Conservation (phyloP, 768 basidiomycete genomes). For the Phlebiopsis gigantea region DNA sequence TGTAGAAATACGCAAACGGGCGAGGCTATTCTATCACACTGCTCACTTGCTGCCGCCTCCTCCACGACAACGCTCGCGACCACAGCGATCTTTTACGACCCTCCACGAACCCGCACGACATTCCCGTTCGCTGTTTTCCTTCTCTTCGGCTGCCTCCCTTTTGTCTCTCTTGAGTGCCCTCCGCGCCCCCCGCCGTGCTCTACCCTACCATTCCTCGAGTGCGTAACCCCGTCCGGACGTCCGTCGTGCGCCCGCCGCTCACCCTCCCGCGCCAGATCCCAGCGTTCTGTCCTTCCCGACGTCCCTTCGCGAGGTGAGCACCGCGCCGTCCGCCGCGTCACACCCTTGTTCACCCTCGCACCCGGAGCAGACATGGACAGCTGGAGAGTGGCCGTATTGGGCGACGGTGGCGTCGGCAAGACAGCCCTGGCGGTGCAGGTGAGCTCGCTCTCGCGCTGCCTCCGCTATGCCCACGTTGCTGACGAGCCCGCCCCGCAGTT, state of each 20-base stretch:
- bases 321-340: slow-evolving; percentile 5
- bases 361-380: slow-evolving; percentile 66
- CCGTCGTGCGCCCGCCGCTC: slow-evolving; percentile 19
- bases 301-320: slow-evolving; percentile 18
- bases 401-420: slow-evolving; percentile 97
- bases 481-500: slow-evolving; percentile 49
- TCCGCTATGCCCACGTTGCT: slow-evolving; percentile 1
- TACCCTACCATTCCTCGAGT: slow-evolving; percentile 19
- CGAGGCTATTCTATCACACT: slow-evolving; percentile 15
- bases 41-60: slow-evolving; percentile 3
- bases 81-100: slow-evolving; percentile 25
- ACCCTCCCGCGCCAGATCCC: neutral
- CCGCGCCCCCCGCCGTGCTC: slow-evolving; percentile 25
- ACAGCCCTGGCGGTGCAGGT: slow-evolving; percentile 95
- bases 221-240: slow-evolving; percentile 15
- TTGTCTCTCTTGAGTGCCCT: slow-evolving; percentile 23
- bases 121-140: slow-evolving; percentile 31
- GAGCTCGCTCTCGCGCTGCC: slow-evolving; percentile 25
- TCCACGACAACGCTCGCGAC: slow-evolving; percentile 8
- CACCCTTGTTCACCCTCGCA: slow-evolving; percentile 1
- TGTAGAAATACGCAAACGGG: slow-evolving; percentile 11
- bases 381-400: slow-evolving; percentile 93
- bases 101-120: slow-evolving; percentile 64
- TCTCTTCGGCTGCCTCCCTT: slow-evolving; percentile 30
- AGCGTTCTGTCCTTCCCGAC: slow-evolving; percentile 20